Evolutionary conservation across 1,284 basidiomycete species (phyloP).

Genomic region (Malassezia sp.): DNA sequence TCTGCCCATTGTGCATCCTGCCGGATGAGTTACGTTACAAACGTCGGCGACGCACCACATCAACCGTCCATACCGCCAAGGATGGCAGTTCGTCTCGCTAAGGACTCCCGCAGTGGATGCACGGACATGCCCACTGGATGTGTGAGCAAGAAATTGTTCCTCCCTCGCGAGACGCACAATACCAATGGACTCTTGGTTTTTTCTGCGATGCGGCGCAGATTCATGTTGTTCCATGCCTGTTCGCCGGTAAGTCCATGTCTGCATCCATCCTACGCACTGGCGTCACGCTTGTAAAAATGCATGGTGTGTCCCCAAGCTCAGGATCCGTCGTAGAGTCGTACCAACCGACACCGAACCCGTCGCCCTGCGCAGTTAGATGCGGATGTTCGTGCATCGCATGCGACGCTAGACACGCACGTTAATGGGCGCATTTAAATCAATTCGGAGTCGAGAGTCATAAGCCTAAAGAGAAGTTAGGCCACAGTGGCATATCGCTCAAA

Average conservation of each 20-base stretch:
- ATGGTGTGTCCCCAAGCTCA: slow-evolving; percentile 52
- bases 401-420: slow-evolving; percentile 15
- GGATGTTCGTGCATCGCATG: not conserved
- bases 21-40: no score
- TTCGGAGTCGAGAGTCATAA: slow-evolving; percentile 36
- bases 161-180: slow-evolving; percentile 23
- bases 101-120: slow-evolving; percentile 37
- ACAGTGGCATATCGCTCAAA: no score
- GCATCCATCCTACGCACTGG: slow-evolving; percentile 41
- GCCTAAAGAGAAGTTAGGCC: slow-evolving; percentile 12
- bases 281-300: slow-evolving; percentile 91
- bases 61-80: slow-evolving; percentile 36
- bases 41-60: slow-evolving; percentile 23
- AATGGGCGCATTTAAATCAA: slow-evolving; percentile 48
- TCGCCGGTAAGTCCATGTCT: not conserved
- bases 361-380: slow-evolving; percentile 56
- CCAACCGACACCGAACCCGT: slow-evolving; percentile 90
- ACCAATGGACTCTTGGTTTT: slow-evolving; percentile 43
- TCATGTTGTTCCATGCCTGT: slow-evolving; percentile 41
- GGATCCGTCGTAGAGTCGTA: slow-evolving; percentile 39
- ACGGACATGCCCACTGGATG: slow-evolving; percentile 28
- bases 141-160: not conserved
- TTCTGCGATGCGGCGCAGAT: slow-evolving; percentile 36
- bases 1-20: slow-evolving; percentile 43
- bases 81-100: slow-evolving; percentile 41